Conservation (phyloP, 805 yeast genomes). For the Candida vartiovaarae region DNA sequence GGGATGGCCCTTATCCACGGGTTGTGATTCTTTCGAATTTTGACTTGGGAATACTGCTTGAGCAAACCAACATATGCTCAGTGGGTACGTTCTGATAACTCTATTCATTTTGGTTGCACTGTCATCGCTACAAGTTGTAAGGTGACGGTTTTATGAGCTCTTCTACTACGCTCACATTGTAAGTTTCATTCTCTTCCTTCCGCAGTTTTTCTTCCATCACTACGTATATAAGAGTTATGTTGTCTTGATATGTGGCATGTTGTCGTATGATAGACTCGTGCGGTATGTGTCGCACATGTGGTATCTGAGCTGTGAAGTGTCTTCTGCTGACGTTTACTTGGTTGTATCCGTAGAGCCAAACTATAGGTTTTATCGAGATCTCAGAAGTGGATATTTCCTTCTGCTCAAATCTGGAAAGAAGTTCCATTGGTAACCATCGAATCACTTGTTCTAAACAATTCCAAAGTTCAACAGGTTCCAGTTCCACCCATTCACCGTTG, state of each 20-base stretch:
- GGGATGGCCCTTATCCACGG: conserved; percentile 15
- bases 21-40: conserved; percentile 10
- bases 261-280: conserved; percentile 16
- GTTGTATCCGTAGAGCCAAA: conserved; percentile 10
- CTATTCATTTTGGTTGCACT: neutral
- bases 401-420: conserved; percentile 6
- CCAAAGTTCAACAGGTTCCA: conserved; percentile 16
- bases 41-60: conserved; percentile 18
- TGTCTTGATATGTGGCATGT: conserved; percentile 6
- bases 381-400: neutral
- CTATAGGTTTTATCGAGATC: neutral
- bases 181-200: conserved; percentile 16
- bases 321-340: conserved; percentile 5
- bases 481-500: conserved; percentile 25
- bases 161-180: conserved; percentile 18
- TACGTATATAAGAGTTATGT: conserved; percentile 21
- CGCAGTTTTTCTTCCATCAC: conserved; percentile 21
- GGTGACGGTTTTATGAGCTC: conserved; percentile 15
- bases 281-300: conserved; percentile 12
- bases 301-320: conserved; percentile 11
- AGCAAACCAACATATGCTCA: conserved; percentile 4
- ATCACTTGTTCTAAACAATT: conserved; percentile 20
- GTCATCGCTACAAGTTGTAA: conserved; percentile 12
- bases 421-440: conserved; percentile 17
- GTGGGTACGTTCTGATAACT: conserved; percentile 9